A percentile compares a stretch with the other conserved stretches of the same genome.
These are phyloP conservation scores for Bruguiera hainesii DNA, from an alignment of 441 rosid species.

Conservation along the genomic window DNA sequence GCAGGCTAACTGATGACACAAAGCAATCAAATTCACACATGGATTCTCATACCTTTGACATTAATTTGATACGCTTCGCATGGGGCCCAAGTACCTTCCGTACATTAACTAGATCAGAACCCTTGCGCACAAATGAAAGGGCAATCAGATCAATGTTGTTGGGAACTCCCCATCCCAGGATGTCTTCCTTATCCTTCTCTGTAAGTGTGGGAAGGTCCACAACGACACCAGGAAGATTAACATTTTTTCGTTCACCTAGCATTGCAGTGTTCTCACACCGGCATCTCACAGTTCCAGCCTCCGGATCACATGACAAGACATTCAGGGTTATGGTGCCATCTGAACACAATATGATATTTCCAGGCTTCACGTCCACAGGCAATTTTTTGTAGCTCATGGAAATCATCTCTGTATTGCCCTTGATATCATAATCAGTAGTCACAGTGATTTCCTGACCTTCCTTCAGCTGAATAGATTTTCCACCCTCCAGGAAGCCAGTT, in stretches of 20 bases:
- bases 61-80: slow-evolving; percentile 66
- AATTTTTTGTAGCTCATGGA: slow-evolving; percentile 88
- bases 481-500: slow-evolving; percentile 81
- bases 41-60: slow-evolving; percentile 73
- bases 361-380: slow-evolving; percentile 69
- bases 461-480: slow-evolving; percentile 72
- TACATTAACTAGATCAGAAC: slow-evolving; percentile 80
- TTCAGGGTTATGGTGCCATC: slow-evolving; percentile 77
- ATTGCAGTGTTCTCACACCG: slow-evolving; percentile 79
- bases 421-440: slow-evolving; percentile 66
- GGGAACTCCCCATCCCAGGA: slow-evolving; percentile 82
- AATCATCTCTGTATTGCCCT: slow-evolving; percentile 57
- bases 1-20: neutral
- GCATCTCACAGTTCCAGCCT: slow-evolving; percentile 74
- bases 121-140: slow-evolving; percentile 90
- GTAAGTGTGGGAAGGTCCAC: slow-evolving; percentile 90
- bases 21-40: neutral
- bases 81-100: slow-evolving; percentile 82
- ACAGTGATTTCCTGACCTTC: slow-evolving; percentile 84
- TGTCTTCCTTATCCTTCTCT: slow-evolving; percentile 85
- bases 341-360: slow-evolving; percentile 72
- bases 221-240: slow-evolving; percentile 84
- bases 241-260: slow-evolving; percentile 87
- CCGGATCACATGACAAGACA: slow-evolving; percentile 65
- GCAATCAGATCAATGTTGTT: slow-evolving; percentile 87